Conservation (phyloP, 108 stramenopile species). For the Cyclotella kingstonii region DNA sequence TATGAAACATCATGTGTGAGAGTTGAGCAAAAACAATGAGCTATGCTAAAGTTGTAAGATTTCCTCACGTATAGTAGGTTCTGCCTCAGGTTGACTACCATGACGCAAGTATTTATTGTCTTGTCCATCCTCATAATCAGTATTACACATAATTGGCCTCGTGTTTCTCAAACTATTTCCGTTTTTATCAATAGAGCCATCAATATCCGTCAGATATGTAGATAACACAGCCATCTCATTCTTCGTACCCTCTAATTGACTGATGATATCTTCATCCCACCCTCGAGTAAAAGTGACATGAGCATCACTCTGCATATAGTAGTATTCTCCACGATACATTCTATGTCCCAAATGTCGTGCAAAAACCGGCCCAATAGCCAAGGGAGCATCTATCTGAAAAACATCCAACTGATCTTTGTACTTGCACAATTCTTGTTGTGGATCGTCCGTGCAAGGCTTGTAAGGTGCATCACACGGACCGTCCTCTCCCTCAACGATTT, state of each 20-base stretch:
- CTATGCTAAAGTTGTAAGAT: background rate
- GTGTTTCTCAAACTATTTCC: slow-evolving; percentile 75
- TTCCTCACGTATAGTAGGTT: slow-evolving; percentile 49
- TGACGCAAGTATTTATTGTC: slow-evolving; percentile 83
- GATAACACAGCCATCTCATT: slow-evolving; percentile 94
- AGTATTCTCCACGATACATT: slow-evolving; percentile 91
- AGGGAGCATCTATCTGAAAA: slow-evolving; percentile 72
- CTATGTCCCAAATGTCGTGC: slow-evolving; percentile 88
- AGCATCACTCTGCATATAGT: slow-evolving; percentile 93
- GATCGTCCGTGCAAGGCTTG: slow-evolving; percentile 59
- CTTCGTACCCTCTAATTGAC: slow-evolving; percentile 69
- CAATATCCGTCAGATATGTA: slow-evolving; percentile 84
- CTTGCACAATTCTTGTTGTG: slow-evolving; percentile 70
- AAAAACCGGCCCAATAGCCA: slow-evolving; percentile 87
- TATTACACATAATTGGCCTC: slow-evolving; percentile 90
- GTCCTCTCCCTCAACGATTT: slow-evolving; percentile 79
- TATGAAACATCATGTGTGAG: background rate
- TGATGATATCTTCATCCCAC: slow-evolving; percentile 91
- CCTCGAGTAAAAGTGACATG: slow-evolving; percentile 88
- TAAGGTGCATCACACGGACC: slow-evolving; percentile 72
- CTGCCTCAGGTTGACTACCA: slow-evolving; percentile 79
- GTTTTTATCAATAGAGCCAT: slow-evolving; percentile 61
- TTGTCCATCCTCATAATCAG: slow-evolving; percentile 76
- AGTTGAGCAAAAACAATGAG: too few relatives aligned
- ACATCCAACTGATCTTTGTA: slow-evolving; percentile 76